These are phyloP conservation scores for Pyrenophora graminea DNA, from an alignment of 2,329 filamentous ascomycete species.

Conservation along the genomic window DNA sequence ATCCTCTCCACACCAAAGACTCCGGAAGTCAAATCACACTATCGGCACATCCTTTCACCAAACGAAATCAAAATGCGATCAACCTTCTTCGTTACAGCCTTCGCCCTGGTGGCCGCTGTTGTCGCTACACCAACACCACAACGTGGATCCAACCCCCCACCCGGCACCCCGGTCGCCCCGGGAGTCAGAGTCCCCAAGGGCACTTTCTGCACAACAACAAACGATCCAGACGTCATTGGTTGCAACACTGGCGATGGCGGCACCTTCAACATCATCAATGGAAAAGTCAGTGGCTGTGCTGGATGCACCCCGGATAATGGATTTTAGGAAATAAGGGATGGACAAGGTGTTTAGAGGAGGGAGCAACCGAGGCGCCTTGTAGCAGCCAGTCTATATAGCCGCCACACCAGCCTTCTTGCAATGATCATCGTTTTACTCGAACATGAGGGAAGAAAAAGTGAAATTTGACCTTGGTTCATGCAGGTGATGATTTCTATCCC, in stretches of 20 bases:
- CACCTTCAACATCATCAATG: neutral
- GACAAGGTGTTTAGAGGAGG: neutral
- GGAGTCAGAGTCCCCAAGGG: constrained; percentile 3
- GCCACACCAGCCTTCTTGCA: neutral
- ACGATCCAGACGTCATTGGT: neutral
- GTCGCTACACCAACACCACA: neutral
- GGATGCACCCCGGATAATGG: neutral
- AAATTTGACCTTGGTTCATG: no score
- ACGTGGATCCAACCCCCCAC: neutral
- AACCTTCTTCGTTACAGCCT: neutral
- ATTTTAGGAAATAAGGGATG: neutral
- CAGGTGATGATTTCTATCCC: no score
- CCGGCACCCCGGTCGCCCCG: neutral
- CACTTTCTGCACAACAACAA: neutral
- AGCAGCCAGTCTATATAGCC: neutral
- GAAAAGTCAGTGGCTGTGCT: neutral
- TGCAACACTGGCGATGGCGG: constrained; percentile 6
- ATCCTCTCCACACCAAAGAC: neutral
- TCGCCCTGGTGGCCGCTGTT: neutral
- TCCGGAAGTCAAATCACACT: neutral
- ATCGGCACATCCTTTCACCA: neutral
- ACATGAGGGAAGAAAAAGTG: neutral
- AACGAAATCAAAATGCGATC: neutral
- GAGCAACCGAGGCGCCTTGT: neutral
- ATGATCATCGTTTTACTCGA: neutral